Evolutionary conservation across 2,329 filamentous ascomycete genomes (phyloP), one percentile per base, ranked within the genome.

Genomic region (Arthrinium puccinioides): DNA sequence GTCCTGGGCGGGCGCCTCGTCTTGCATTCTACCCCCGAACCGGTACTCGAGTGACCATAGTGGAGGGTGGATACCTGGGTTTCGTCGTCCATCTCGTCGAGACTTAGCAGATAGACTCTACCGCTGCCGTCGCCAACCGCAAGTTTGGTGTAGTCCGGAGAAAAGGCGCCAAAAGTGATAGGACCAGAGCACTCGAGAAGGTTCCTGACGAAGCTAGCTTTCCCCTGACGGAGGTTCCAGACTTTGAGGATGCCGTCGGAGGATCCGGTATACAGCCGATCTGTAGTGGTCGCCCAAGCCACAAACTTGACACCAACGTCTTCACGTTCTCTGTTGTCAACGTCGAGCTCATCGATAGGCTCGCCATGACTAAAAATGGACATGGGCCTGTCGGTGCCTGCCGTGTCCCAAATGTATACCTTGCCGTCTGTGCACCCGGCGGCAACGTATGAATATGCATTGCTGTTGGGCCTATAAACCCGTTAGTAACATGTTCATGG

Each of bases 291-390:
- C 1, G 74, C 77, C 78, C 77, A 82, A 4, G 75, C 69, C 0
- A 70, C 70, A 45, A 82, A 81, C 49, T 80, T 81, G 28, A 81
- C 74, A 2, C 78, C 78, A 0, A 72, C 71, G 40, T 82, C 78
- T 35, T 75, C 73, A 8, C 61, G 57, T 40, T 77, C 74, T 10
- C 70, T 56, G n/a, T n/a, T n/a, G 25, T 74, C 64, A 1, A 62
- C 63, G 4, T 57, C 43, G 23, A 64, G 57, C 37, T 62, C 59
- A 30, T 62, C 51, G 10, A 60, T 51, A 3, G 51, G 54, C 29
- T 52, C 56, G 9, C 71, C 76, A 43, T 82, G 78, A 6, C 59
- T 45, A 0, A 82, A 60, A 2, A 70, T 55, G 47, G 80, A 76
- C 16, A 78, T 68, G 0, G 76, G 70, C 25, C 61, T 56, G 44